Evolutionary conservation across 164 flowering plant genomes (phyloP), one percentile per base, ranked within the genome.

Genomic region (Dillenia suffruticosa): DNA sequence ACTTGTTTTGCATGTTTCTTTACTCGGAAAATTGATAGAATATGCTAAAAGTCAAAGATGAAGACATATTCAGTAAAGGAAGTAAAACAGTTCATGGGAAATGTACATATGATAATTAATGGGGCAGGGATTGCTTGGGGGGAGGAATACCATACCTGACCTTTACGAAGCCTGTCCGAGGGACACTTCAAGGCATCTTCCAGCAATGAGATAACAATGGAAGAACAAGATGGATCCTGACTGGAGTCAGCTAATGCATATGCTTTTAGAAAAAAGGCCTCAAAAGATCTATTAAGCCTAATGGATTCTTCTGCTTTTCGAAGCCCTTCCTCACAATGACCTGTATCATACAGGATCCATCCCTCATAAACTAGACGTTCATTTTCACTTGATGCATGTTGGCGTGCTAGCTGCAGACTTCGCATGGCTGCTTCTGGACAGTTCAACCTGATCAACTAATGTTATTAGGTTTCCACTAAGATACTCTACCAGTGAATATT

Each of bases 391-490:
- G 84, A 79, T 49, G 99, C 96, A 80, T 95, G 92, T 64, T 83
- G 83, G 47, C 96, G 92, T 63, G 99, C 99, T 68, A 88, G 68
- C 71, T 87, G 94, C 50, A 91, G 82, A 74, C 99, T 95, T 61
- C 89, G 74, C 99, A 95, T 95, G n/a, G 99, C 99, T 56, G 96
- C 96, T 68, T 88, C 97, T 8, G 99, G 96, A 76, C 96, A 91
- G 70, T 81, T 89, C 72, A 95, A 79, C 84, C 99, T 91, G 76
- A 66, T 64, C 22, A 69, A 55, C 53, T 8, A 63, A 58, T 63
- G 16, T 10, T 47, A 51, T 10, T 17, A 60, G 52, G n/a, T 44
- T 56, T 43, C 51, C 24, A 13, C 26, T 15, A 44, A 44, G 26
- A 16, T 57, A 57, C 46, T 45, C 15, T 48, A 63, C 46, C 51